Evolutionary conservation across 495 filamentous ascomycete genomes (phyloP), one percentile per base, ranked within the genome.

Genomic region (Cryomyces minteri): DNA sequence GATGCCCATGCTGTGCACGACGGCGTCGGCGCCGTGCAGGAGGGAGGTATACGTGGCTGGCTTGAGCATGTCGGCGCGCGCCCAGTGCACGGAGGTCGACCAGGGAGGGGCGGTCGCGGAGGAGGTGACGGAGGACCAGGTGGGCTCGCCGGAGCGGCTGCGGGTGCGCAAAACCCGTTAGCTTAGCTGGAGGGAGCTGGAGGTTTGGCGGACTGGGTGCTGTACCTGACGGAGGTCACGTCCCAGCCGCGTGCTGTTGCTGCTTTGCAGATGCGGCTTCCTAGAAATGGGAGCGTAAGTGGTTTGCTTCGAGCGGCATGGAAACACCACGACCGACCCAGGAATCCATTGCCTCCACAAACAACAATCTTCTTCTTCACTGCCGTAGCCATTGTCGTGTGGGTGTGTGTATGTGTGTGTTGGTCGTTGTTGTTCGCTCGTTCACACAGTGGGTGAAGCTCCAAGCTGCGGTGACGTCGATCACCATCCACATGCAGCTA

Each of bases 1-100:
- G 44, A 98, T 96, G 5, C 90, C 90, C 78, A 94, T 83, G 49
- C 68, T 80, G 64, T 98, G 90, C 18, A 98, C 80, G 10, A 96
- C 86, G 31, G 77, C 84, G 56, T 82, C 77, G 39, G 88, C 83
- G 32, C 68, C 73, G 41, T 70, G 67, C 44, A 98, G 70, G 31
- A 82, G 70, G 2, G 76, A 60, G 25, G 72, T 72, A 64, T 94
- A 98, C 40, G 77, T 78, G 0, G 72, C 62, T 2, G 90, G 90
- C 32, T 79, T 71, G 43, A 98, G 70, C 50, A 95, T 77, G 64
- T 98, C 82, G 44, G 77, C 90, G 46, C 76, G 80, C 43, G 81
- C 76, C 92, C 90, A 98, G 48, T 76, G 67, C 4, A 98, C 82
- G 7, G 76, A 74, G 48, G 67, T 72, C 5, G 87, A 75, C 90